Evolutionary conservation across 2,329 filamentous ascomycete genomes (phyloP).

Genomic region (Lasiodiplodia gonubiensis): DNA sequence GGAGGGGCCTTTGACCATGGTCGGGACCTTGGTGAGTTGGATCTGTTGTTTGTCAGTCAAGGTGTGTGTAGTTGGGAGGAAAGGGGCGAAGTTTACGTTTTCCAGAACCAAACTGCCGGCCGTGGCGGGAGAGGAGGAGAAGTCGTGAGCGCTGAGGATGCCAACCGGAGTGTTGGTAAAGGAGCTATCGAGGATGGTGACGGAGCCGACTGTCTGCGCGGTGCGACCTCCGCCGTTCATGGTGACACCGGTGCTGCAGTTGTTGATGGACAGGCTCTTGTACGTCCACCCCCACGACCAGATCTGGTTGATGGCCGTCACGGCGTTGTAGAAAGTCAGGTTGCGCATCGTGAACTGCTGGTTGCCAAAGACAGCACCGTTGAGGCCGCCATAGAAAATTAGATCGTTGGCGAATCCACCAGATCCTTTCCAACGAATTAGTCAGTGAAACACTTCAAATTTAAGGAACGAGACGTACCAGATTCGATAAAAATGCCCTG

Average conservation of each 20-base stretch:
- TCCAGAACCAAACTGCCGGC: slow-evolving; percentile 62
- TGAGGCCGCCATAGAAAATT: slow-evolving; percentile 50
- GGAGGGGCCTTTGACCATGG: slow-evolving; percentile 35
- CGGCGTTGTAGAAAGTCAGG: slow-evolving; percentile 57
- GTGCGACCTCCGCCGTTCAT: slow-evolving; percentile 47
- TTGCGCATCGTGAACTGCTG: slow-evolving; percentile 64
- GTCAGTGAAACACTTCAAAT: slow-evolving; percentile 9
- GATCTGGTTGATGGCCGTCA: slow-evolving; percentile 61
- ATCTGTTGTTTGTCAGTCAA: slow-evolving; percentile 44
- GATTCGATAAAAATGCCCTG: slow-evolving; percentile 53
- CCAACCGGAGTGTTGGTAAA: slow-evolving; percentile 58
- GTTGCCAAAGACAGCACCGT: slow-evolving; percentile 51
- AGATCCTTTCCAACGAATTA: slow-evolving; percentile 37
- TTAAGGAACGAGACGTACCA: neutral
- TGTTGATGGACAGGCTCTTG: slow-evolving; percentile 57
- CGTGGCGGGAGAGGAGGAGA: slow-evolving; percentile 49
- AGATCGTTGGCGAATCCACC: slow-evolving; percentile 56
- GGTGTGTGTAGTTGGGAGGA: slow-evolving; percentile 58
- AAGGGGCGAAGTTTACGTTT: slow-evolving; percentile 57
- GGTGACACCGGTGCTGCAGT: slow-evolving; percentile 60
- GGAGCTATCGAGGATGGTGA: slow-evolving; percentile 63
- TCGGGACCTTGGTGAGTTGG: slow-evolving; percentile 59
- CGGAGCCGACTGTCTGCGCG: slow-evolving; percentile 58
- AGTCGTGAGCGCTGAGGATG: slow-evolving; percentile 55
- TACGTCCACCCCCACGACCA: slow-evolving; percentile 68